A percentile compares a stretch with the other conserved stretches of the same genome.
Evolutionary conservation across 441 rosid species (phyloP).

Genomic region (Daphne laureola): DNA sequence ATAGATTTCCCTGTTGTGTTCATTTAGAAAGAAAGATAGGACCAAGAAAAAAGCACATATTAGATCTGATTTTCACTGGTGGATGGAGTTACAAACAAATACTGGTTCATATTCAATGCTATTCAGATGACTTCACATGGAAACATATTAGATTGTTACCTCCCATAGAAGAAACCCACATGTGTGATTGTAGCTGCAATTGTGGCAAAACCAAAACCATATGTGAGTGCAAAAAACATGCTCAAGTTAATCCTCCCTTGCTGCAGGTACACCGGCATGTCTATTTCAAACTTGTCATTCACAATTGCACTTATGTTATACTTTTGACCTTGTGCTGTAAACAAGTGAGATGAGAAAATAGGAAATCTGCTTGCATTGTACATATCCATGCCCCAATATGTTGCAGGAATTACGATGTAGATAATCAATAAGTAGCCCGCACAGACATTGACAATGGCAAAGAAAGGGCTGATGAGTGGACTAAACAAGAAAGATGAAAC

Average conservation of each 20-base stretch:
- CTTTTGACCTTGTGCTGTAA: conserved; percentile 46
- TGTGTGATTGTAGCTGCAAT: conserved; percentile 78
- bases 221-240: conserved; percentile 62
- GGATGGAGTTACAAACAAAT: too few species aligned
- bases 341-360: conserved; percentile 70
- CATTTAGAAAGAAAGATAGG: too few species aligned
- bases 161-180: conserved; percentile 81
- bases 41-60: neutral
- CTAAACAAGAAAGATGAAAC: conserved; percentile 78
- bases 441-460: conserved; percentile 60
- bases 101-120: neutral
- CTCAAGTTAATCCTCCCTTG: conserved; percentile 76
- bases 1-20: conserved; percentile 50
- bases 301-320: conserved; percentile 61
- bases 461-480: conserved; percentile 76
- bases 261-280: conserved; percentile 41
- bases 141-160: conserved; percentile 31
- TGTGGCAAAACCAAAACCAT: conserved; percentile 84
- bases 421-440: conserved; percentile 46
- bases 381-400: conserved; percentile 61
- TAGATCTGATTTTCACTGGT: neutral
- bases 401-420: conserved; percentile 44
- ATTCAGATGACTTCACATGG: neutral
- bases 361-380: conserved; percentile 60
- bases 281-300: conserved; percentile 61